Base-by-base conservation (phyloP, 2,329 filamentous ascomycete species). In the Microdochium bolleyi region DNA sequence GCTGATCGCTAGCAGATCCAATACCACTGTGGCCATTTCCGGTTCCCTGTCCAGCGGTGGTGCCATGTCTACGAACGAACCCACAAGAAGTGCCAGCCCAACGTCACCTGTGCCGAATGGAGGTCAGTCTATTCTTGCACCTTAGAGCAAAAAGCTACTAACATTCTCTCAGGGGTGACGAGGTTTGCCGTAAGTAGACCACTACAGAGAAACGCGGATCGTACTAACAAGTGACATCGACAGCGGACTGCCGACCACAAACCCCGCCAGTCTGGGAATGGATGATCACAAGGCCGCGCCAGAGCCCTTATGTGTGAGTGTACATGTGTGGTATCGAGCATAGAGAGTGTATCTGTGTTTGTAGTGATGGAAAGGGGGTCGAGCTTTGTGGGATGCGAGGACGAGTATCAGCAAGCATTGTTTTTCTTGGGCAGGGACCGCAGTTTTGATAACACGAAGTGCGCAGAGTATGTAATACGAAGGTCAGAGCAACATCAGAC, bases 11-110 rank as follows among this genome's bases (percentile, higher is more conserved):
- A 3, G 5, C 13, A 52, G 50, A 52, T 52, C 27, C 50, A 52
- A 27, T 52, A 52, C 37, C 5, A 52, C 19, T 52, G 50, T 32
- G 50, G 50, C 21, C 50, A 52, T 38, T 52, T 52, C 48, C 50
- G 50, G 27, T 52, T 44, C 25, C 50, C 44, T 24, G 50, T 52
- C 8, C 50, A 52, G 19, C 27, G 48, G n/a, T 52, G 50, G 50
- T 52, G 50, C 44, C 50, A 52, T 16, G 50, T 32, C 11, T 52
- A 32, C 14, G 48, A 48, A 13, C 44, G 48, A 37, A 52, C 50
- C 5, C 38, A 52, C 19, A 52, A 52, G 41, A 52, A 48, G 24
- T 52, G 50, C 24, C 24, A 52, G n/a, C 50, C 50, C n/a, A 52
- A 48, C 27, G 50, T 52, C 13, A 52, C 50, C 11, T 48, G 44